Evolutionary conservation across 2,329 filamentous ascomycete species (phyloP), one percentile per base, ranked within the genome.

Genomic region (Amesomyces nigricolor): DNA sequence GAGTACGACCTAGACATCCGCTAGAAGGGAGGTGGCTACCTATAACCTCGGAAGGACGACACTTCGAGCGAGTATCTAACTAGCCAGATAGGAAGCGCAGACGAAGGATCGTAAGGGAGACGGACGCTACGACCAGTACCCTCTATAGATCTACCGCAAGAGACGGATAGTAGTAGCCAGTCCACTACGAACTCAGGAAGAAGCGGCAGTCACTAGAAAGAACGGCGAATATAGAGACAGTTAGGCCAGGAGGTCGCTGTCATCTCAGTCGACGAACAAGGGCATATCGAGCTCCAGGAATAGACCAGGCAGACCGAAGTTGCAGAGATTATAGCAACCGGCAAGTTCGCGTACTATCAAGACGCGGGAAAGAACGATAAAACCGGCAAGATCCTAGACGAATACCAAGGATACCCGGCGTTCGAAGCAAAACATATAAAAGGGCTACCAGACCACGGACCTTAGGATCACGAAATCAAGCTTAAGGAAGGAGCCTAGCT

Each of bases 21-120:
- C 32, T 55, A 30, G 47, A 51, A 51, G 53, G 40, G 47, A 44
- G 52, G 52, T 55, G 19, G 53, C 44, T 14, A 56, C 44, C 37
- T 56, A 19, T 29, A 29, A 32, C 47, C 47, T 5, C 13, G 39
- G 17, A 19, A 19, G 17, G 5, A 13, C 10, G 9, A 5, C 2
- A 3, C 14, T 13, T 29, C n/a, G 42, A 19, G 17, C 17, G 17
- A 19, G 17, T 17, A 53, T 40, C 38, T 26, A 19, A 56, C 44
- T 30, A 44, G 44, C 40, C 5, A 2, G n/a, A 51, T 19, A 19
- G 17, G 11, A 16, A 13, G 43, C 32, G 38, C 2, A 37, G 2
- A n/a, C 2, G 13, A 46, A 6, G 16, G 29, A 29, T 4, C 14
- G 14, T 37, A 16, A 2, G 5, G 13, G 14, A 14, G 37, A 2